These are phyloP conservation scores for Phytophthora tentaculata DNA, from an alignment of 352 stramenopile genomes.

Conservation along the genomic window DNA sequence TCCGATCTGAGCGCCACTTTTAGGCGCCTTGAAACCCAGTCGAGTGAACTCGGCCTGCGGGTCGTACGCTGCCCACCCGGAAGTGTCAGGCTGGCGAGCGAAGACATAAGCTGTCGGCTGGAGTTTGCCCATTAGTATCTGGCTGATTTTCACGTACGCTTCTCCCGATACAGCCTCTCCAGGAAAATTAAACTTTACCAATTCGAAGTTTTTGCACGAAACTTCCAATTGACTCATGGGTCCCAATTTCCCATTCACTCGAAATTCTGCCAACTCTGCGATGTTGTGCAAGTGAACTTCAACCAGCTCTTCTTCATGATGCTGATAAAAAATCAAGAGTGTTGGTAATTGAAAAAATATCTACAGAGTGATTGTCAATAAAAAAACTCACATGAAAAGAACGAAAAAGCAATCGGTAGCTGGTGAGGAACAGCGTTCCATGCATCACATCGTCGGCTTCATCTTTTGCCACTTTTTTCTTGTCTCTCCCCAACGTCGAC, in stretches of 20 bases:
- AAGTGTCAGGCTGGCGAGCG: slow-evolving; percentile 41
- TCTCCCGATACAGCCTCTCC: slow-evolving; percentile 67
- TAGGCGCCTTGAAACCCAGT: slow-evolving; percentile 56
- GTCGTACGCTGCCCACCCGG: slow-evolving; percentile 67
- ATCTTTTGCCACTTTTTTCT: slow-evolving; percentile 17
- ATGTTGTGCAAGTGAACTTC: slow-evolving; percentile 78
- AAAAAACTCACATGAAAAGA: slow-evolving; percentile 64
- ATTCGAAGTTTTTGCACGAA: slow-evolving; percentile 88
- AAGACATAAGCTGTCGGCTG: slow-evolving; percentile 62
- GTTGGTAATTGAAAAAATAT: slow-evolving; percentile 15
- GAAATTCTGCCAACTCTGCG: slow-evolving; percentile 73
- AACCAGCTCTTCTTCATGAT: slow-evolving; percentile 57
- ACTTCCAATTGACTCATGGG: slow-evolving; percentile 78
- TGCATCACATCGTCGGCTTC: slow-evolving; percentile 42
- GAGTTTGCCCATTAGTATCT: slow-evolving; percentile 59
- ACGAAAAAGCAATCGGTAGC: slow-evolving; percentile 73
- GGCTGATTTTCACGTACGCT: slow-evolving; percentile 72
- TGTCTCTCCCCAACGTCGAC: slow-evolving; percentile 47
- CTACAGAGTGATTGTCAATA: slow-evolving; percentile 1
- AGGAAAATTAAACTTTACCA: slow-evolving; percentile 82
- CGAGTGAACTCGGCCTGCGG: slow-evolving; percentile 63
- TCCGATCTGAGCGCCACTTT: slow-evolving; percentile 39
- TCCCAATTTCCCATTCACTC: slow-evolving; percentile 46
- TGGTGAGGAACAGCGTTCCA: slow-evolving; percentile 81
- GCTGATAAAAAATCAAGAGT: slow-evolving; percentile 21